Evolutionary conservation across 2,329 filamentous ascomycete species (phyloP).

Genomic region (Aspergillus japonicus): DNA sequence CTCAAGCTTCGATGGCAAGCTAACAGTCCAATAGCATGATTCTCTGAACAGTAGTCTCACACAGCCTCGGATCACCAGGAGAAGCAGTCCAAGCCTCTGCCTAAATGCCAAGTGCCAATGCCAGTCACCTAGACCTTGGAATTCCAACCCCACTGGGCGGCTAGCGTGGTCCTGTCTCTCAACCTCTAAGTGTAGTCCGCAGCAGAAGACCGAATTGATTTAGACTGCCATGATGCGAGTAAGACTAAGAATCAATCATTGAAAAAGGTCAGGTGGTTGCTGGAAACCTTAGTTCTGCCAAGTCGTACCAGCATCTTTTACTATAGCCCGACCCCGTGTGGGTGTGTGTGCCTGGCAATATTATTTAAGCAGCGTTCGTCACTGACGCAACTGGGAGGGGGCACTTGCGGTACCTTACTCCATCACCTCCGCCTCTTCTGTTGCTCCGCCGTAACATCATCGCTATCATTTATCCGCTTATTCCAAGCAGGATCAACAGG

Average conservation of each 20-base stretch:
- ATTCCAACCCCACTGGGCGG: slow-evolving; percentile 1
- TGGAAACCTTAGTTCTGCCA: not conserved
- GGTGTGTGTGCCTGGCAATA: not conserved
- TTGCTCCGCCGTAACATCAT: not conserved
- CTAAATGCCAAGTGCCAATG: not conserved
- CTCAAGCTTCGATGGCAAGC: too few relatives aligned
- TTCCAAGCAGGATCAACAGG: not conserved
- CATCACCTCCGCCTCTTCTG: not conserved
- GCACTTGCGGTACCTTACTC: not conserved
- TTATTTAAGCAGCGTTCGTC: slow-evolving; percentile 6
- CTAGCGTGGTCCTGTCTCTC: not conserved
- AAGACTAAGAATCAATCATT: not conserved
- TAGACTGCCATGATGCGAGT: too few relatives aligned
- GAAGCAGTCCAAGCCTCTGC: not conserved
- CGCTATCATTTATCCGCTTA: not conserved
- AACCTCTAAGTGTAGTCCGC: not conserved
- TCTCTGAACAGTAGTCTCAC: not conserved
- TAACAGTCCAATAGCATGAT: not conserved
- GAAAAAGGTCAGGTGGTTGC: not conserved
- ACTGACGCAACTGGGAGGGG: slow-evolving; percentile 6
- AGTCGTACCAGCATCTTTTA: not conserved
- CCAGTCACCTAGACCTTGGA: not conserved
- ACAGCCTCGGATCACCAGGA: not conserved
- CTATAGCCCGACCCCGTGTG: not conserved
- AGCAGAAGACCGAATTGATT: not conserved